Evolutionary conservation across 164 flowering plant species (phyloP), one percentile per base, ranked within the genome.

Genomic region (Stephania cephalantha): DNA sequence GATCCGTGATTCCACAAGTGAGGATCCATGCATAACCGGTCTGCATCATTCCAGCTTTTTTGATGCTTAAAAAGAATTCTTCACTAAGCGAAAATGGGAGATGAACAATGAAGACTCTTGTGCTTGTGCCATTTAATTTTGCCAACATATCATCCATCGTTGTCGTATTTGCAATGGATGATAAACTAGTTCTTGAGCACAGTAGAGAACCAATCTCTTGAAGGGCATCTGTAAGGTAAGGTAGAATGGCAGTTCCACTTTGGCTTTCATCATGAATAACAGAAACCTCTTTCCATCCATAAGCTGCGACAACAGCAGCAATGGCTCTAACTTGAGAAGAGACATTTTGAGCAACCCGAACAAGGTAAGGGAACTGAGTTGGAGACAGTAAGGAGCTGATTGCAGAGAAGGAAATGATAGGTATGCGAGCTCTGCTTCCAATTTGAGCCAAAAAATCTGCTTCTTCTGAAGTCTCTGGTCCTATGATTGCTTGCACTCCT

Each of bases 21-120:
- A 78, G 9, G 17, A 82, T 82, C 82, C 84, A 82, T 0, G 45
- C 82, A 71, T 77, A 83, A 44, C 74, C 84, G 6, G 78, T 31
- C 1, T 18, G 46, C 76, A 83, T 79, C 82, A 83, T 81, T 46
- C 79, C 78, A 1, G 46, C 20, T 3, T 68, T 55, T 44, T 71
- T 52, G 1, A 67, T 82, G 20, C 71, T 73, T 5, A 18, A 4
- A 35, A 83, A 79, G 9, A 83, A 7, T 6, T 50, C 68, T 0
- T 63, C 58, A 1, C 52, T 77, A 17, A 79, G 68, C 17, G 81
- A 73, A 7, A 31, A 3, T 5, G 68, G 8, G 75, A 80, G 71
- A 73, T 83, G 85, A n/a, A 83, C 76, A 12, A 83, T 9, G 65
- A 78, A 79, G 1, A 84, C 81, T 9, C 82, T 75, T 0, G 80